Evolutionary conservation across 768 basidiomycete genomes (phyloP).

Genomic region (Astraeus odoratus): DNA sequence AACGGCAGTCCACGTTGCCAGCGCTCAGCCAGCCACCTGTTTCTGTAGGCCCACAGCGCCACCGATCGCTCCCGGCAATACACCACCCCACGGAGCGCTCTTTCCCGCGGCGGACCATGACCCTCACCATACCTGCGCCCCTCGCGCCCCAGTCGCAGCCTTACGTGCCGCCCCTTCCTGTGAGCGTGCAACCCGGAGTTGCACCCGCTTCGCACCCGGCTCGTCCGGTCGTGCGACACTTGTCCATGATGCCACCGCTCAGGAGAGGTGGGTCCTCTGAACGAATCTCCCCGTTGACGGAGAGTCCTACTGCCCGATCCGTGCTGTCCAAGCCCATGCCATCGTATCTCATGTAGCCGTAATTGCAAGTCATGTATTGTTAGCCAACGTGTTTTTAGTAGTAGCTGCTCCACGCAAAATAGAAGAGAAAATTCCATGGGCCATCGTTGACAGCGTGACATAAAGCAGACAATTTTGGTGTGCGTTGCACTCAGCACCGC

Average conservation of each 20-base stretch:
- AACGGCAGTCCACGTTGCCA: constrained; percentile 4
- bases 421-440: no score
- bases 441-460: neutral
- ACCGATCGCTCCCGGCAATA: constrained; percentile 18
- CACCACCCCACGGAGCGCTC: constrained; percentile 4
- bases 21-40: neutral
- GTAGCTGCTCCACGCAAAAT: neutral
- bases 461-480: neutral
- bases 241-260: constrained; percentile 13
- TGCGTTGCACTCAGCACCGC: neutral
- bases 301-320: constrained; percentile 2
- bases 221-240: constrained; percentile 8
- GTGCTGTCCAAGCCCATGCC: constrained; percentile 16
- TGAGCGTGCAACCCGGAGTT: neutral
- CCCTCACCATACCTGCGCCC: constrained; percentile 4
- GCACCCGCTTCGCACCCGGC: neutral
- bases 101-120: neutral
- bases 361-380: neutral
- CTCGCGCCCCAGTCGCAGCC: neutral
- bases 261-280: neutral
- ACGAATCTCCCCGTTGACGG: neutral
- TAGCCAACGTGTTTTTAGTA: neutral
- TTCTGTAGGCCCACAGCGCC: constrained; percentile 7
- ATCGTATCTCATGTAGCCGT: constrained; percentile 14
- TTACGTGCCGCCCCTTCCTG: neutral